Evolutionary conservation across 2,329 filamentous ascomycete genomes (phyloP), one percentile per base, ranked within the genome.

Genomic region (Pseudogymnoascus sp.): DNA sequence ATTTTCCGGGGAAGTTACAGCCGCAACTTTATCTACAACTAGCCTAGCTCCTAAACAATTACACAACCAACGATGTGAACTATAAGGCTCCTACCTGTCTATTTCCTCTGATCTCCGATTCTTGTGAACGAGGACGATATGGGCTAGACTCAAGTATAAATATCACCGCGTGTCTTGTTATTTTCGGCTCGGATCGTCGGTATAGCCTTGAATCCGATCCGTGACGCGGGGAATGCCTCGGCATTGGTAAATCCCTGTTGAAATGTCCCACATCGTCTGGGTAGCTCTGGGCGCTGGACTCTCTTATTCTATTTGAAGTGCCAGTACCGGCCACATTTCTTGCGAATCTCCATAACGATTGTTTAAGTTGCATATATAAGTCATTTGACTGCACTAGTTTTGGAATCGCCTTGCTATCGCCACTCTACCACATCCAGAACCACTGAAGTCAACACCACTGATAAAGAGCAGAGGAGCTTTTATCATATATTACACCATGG

Each of bases 211-310:
- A 29, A 21, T 29, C 29, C 48, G 48, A 13, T 55, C 29, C 27
- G 48, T 55, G 29, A 55, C 48, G 29, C 48, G 48, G 48, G 48
- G 48, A 55, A 55, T 55, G 27, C 48, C 48, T 55, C 48, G 48
- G 48, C 48, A 55, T 55, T 55, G 48, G 9, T 8, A 55, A 55
- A 55, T 33, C 48, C 48, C 29, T 55, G 48, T 21, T 55, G 48
- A 55, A 52, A 55, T 52, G 29, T 55, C 48, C 48, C 48, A 55
- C 48, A 55, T 55, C 13, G 25, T 9, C 8, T n/a, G 4, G 21
- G 48, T 33, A 33, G 48, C 29, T 55, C 48, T 33, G n/a, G 18
- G 33, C 48, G 27, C n/a, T 33, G 27, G 48, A 21, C n/a, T 33
- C 29, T 33, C 27, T 55, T 21, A 21, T 55, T 33, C 2, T 55